Evolutionary conservation across 805 yeast genomes (phyloP), one percentile per base, ranked within the genome.

Genomic region (Ogataea saltuana): DNA sequence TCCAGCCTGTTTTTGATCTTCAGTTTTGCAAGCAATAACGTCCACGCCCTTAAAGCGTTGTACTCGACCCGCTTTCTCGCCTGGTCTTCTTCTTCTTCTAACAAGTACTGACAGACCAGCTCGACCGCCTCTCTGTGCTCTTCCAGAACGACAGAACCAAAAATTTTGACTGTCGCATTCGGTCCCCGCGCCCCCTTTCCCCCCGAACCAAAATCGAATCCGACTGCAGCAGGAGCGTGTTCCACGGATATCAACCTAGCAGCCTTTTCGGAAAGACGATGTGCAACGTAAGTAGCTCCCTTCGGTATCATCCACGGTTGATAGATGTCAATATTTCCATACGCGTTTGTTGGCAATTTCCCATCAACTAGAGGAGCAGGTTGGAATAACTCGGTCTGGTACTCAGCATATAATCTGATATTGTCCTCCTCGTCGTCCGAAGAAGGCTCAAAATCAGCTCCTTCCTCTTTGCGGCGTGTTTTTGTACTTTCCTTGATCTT

Each of bases 211-310:
- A 86, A 93, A 43, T 88, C 93, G 65, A 93, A 91, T 0, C 90
- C 88, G 2, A 83, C 82, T 2, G 89, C 90, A 0, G 97, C 98
- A 36, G 80, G 82, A 0, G 96, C 97, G 67, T 73, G 88, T 51
- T 88, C 96, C 6, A 91, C 72, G 0, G 76, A 79, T 9, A 90
- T 55, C 1, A 80, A 58, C 45, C 75, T 75, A 0, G 95, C 95
- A 0, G 98, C 97, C 36, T 71, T 71, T 28, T 76, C 79, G 0
- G 85, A 79, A 44, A 73, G 63, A 28, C 76, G 72, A 52, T 76
- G 64, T 5, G 73, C 67, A 5, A 89, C 65, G 41, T 87, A 75
- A 9, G 69, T 75, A 7, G 87, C 95, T 17, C 91, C 90, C 13
- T 67, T 72, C 0, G 99, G 99, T 2, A 91, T 67, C 98, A 91